These are phyloP conservation scores for Aureobasidium sp. DNA, from an alignment of 2,329 filamentous ascomycete genomes.

Conservation along the genomic window DNA sequence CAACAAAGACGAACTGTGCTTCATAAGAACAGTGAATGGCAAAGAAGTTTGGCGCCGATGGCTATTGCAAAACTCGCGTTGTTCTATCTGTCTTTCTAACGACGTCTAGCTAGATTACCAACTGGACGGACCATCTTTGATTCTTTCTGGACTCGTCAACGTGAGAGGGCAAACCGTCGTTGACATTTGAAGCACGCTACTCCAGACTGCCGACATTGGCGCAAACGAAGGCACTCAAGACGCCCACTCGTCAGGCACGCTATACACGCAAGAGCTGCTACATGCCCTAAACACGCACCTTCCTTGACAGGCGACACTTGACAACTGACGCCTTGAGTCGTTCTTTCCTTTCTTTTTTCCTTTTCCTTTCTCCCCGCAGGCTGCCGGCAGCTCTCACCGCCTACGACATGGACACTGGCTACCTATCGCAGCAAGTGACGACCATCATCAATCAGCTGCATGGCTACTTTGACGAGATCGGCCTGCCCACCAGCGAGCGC, in stretches of 20 bases:
- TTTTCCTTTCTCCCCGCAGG: constrained; percentile 12
- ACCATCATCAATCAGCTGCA: constrained; percentile 90
- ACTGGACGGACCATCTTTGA: too few species aligned
- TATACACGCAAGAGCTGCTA: background rate
- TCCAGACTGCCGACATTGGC: constrained; percentile 8
- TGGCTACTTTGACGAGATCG: constrained; percentile 94
- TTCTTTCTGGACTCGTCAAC: too few species aligned
- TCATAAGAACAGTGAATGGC: background rate
- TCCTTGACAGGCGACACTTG: too few species aligned
- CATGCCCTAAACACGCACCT: constrained; percentile 9
- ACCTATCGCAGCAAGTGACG: constrained; percentile 90
- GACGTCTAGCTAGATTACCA: too few species aligned
- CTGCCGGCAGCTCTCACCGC: constrained; percentile 26
- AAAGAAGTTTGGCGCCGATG: background rate
- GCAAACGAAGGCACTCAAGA: background rate
- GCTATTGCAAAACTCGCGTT: background rate
- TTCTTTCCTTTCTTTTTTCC: too few species aligned
- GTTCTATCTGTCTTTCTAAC: background rate
- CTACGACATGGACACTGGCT: constrained; percentile 72
- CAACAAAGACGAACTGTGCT: background rate
- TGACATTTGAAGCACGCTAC: background rate
- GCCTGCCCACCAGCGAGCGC: constrained; percentile 86
- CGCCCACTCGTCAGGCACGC: background rate
- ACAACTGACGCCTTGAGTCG: background rate
- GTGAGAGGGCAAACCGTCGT: background rate